Percentiles rank a stretch among this genome's conserved stretches.
Evolutionary conservation across 2,329 filamentous ascomycete species (phyloP).

Genomic region (Epicoccum sorghinum): DNA sequence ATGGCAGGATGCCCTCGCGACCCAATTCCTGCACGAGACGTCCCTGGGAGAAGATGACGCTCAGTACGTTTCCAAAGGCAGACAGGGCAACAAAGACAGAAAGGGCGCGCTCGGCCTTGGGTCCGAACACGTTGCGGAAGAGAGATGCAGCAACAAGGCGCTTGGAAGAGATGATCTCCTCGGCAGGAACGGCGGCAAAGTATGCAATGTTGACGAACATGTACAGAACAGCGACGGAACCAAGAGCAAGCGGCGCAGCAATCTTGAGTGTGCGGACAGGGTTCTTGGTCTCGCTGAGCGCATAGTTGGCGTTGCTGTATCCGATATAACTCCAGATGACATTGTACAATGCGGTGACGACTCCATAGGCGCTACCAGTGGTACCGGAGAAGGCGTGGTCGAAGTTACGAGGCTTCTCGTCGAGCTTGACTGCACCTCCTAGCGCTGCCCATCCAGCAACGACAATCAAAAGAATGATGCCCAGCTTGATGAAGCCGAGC

Average conservation of each 20-base stretch:
- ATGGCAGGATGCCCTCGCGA: slow-evolving; percentile 69
- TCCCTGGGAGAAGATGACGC: slow-evolving; percentile 72
- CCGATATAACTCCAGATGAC: slow-evolving; percentile 74
- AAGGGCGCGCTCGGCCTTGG: slow-evolving; percentile 61
- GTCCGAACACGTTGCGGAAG: slow-evolving; percentile 62
- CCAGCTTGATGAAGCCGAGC: slow-evolving; percentile 69
- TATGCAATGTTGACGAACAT: slow-evolving; percentile 72
- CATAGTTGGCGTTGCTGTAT: slow-evolving; percentile 72
- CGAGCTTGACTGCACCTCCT: slow-evolving; percentile 63
- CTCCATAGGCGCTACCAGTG: slow-evolving; percentile 68
- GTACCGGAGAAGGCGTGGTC: slow-evolving; percentile 69
- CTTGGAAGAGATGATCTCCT: slow-evolving; percentile 61
- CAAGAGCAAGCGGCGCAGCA: slow-evolving; percentile 67
- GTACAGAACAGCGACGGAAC: slow-evolving; percentile 65
- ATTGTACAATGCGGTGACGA: slow-evolving; percentile 74
- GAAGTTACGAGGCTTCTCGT: slow-evolving; percentile 68
- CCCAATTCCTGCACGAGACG: slow-evolving; percentile 70
- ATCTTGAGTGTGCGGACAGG: slow-evolving; percentile 69
- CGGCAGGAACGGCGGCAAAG: slow-evolving; percentile 65
- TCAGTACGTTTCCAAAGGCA: slow-evolving; percentile 70
- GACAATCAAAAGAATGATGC: slow-evolving; percentile 69
- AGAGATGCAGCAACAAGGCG: slow-evolving; percentile 63
- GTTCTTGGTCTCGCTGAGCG: slow-evolving; percentile 68
- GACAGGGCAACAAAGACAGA: slow-evolving; percentile 72
- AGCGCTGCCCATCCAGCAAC: slow-evolving; percentile 67